Evolutionary conservation across 192 early-diverging fungal genomes (phyloP).

Genomic region (Linnemannia hyalina): DNA sequence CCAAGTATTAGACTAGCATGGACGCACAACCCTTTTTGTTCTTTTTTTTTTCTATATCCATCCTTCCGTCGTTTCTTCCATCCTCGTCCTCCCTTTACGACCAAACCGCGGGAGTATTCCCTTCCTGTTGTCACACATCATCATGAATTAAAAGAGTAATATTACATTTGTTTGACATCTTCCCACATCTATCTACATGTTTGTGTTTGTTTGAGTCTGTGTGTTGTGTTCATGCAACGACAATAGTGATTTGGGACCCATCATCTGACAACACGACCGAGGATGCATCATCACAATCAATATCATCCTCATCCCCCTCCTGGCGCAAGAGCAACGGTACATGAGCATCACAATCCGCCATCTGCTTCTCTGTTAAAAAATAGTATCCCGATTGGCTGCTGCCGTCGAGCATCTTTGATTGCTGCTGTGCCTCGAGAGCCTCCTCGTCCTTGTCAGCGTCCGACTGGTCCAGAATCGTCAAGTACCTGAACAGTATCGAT

Average conservation of each 20-base stretch:
- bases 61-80: no score
- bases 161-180: conserved; percentile 11
- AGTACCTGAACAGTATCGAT: conserved; percentile 35
- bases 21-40: not conserved
- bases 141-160: not conserved
- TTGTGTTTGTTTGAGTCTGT: not conserved
- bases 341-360: conserved; percentile 12
- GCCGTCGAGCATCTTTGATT: not conserved
- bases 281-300: not conserved
- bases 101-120: conserved; percentile 2
- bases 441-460: conserved; percentile 14
- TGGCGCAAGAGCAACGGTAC: conserved; percentile 23
- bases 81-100: not conserved
- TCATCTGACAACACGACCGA: not conserved
- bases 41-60: not conserved
- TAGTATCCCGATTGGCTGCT: not conserved
- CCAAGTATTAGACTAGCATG: not conserved
- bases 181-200: not conserved
- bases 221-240: not conserved
- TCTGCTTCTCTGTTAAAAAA: conserved; percentile 24
- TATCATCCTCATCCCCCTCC: not conserved
- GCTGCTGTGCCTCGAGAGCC: conserved; percentile 9
- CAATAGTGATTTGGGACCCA: not conserved
- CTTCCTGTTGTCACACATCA: not conserved
- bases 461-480: conserved; percentile 9